These are phyloP conservation scores for Imleria badia DNA, from an alignment of 768 basidiomycete genomes.

Conservation along the genomic window DNA sequence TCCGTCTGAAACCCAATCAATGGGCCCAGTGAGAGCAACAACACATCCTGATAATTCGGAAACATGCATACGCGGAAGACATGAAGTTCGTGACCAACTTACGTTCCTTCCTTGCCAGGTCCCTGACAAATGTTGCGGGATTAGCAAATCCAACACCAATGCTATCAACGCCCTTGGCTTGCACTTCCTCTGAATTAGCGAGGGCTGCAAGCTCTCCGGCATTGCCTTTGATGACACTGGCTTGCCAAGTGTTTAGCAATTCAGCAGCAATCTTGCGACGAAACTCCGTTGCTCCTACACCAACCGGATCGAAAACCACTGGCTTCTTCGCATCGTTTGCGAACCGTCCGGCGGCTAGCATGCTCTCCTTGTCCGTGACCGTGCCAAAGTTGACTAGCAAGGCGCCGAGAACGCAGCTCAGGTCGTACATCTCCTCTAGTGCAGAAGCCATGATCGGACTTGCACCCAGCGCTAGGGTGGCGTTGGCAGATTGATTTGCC, in stretches of 20 bases:
- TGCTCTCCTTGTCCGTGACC: slow-evolving; percentile 64
- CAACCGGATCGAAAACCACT: slow-evolving; percentile 90
- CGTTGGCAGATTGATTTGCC: slow-evolving; percentile 85
- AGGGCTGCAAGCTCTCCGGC: slow-evolving; percentile 84
- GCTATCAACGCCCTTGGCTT: slow-evolving; percentile 84
- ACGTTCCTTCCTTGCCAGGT: slow-evolving; percentile 76
- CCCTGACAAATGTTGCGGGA: slow-evolving; percentile 66
- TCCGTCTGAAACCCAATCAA: slow-evolving; percentile 87
- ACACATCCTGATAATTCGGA: slow-evolving; percentile 58
- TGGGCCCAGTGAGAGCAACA: slow-evolving; percentile 74
- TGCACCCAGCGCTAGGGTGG: slow-evolving; percentile 82
- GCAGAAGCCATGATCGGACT: slow-evolving; percentile 95
- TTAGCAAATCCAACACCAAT: slow-evolving; percentile 74
- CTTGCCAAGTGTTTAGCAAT: slow-evolving; percentile 76
- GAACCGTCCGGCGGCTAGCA: slow-evolving; percentile 69
- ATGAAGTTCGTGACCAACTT: slow-evolving; percentile 25
- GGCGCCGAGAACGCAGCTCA: slow-evolving; percentile 62
- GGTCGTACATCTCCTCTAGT: slow-evolving; percentile 77
- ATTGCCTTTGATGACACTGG: slow-evolving; percentile 93
- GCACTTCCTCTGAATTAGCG: slow-evolving; percentile 72
- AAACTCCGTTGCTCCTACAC: slow-evolving; percentile 78
- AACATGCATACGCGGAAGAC: neutral
- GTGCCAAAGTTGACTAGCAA: slow-evolving; percentile 90
- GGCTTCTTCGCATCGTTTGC: slow-evolving; percentile 74
- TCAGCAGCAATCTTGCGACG: slow-evolving; percentile 58